Evolutionary conservation across 306 rosid species (phyloP).

Genomic region (Carpinus fangiana): DNA sequence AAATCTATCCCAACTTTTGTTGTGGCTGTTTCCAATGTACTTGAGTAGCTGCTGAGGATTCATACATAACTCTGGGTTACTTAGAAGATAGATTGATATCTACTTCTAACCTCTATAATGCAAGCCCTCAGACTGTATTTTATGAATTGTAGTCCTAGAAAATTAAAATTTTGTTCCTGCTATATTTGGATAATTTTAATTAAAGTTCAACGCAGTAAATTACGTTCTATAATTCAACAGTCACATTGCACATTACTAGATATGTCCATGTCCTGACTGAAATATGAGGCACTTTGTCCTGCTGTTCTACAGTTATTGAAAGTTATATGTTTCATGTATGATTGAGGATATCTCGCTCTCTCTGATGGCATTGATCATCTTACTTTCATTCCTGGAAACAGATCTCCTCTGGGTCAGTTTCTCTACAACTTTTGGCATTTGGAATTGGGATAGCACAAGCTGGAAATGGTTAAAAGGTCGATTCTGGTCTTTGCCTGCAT

Average conservation of each 20-base stretch:
- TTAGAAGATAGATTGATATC: neutral
- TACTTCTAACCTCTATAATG: neutral
- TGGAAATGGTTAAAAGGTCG: slow-evolving; percentile 81
- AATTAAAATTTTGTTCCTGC: neutral
- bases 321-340: neutral
- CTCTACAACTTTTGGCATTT: slow-evolving; percentile 31
- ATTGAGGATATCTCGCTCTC: neutral
- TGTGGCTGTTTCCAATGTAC: neutral
- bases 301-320: neutral
- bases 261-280: neutral
- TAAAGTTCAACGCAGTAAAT: neutral
- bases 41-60: neutral
- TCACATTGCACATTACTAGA: neutral
- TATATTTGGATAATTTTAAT: neutral
- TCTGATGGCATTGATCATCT: neutral
- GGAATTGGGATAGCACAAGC: slow-evolving; percentile 36
- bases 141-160: neutral
- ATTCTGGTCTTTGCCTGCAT: slow-evolving; percentile 13
- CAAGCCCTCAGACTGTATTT: neutral
- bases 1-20: neutral
- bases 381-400: slow-evolving; percentile 24
- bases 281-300: neutral
- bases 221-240: neutral
- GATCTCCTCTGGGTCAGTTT: slow-evolving; percentile 20
- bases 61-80: neutral